Evolutionary conservation across 2,329 filamentous ascomycete species (phyloP), one percentile per base, ranked within the genome.

Genomic region (Cercospora janseana): DNA sequence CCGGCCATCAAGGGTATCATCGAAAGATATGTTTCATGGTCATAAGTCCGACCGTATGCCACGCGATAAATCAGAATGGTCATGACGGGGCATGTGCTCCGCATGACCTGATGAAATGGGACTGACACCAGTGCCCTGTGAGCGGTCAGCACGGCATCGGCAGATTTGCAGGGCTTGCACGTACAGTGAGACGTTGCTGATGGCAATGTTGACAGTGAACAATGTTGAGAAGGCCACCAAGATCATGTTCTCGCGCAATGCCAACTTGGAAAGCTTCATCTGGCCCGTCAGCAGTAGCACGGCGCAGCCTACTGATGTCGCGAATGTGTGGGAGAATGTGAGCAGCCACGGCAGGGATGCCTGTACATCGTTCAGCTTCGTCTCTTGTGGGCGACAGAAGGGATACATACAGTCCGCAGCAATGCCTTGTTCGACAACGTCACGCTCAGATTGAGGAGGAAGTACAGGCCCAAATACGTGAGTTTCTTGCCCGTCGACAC

Each of bases 191-290:
- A 82, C 72, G 68, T 83, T 83, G 20, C 78, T 81, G 44, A 82
- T 76, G 52, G 80, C 80, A 57, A 83, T 82, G 67, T 83, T 83
- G 62, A 80, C 72, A n/a, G 80, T 83, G 67, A 82, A 83, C 4
- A 83, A 72, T 26, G 76, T 70, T 20, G 80, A 83, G 63, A 83
- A 83, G 42, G 77, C 72, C 26, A 80, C 67, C 26, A 82, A 72
- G 12, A 75, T 72, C 26, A 79, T 63, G 62, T 81, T 76, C 61
- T 83, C 79, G 20, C 72, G 74, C 21, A 72, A 69, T 2, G 72
- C 74, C 27, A 83, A 69, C 49, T 73, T 73, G 6, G 78, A 77
- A 42, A 79, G 69, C 60, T 73, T 75, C 63, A 82, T 78, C 42
- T 77, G 71, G 38, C 78, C 79, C 45, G 73, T 66, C 49, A 75